Base-by-base conservation (phyloP, 495 filamentous ascomycete genomes). In the Neurospora sublineolata region DNA sequence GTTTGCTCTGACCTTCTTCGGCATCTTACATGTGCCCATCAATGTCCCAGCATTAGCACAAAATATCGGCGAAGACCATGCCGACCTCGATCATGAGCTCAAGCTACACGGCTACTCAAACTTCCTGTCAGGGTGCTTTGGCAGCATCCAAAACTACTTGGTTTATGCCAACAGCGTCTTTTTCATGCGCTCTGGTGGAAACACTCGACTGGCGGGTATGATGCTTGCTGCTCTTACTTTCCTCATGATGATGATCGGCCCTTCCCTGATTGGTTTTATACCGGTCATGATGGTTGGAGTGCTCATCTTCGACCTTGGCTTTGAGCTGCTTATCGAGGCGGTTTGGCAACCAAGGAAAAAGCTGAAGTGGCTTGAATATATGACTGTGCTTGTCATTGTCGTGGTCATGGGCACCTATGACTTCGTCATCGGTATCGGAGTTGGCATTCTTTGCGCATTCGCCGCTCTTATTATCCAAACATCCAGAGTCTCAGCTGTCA, bases 1-100 rank as follows among this genome's bases (percentile, higher is more conserved):
- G 94, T 91, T 98, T 79, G 95, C 96, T 3, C 82, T 99, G 71
- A 97, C 96, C 0, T 98, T 99, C 84, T 99, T 99, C 78, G 94
- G 94, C 52, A 89, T 99, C 60, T 87, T 99, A 14, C 96, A 99
- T 78, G 95, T 98, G 9, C 96, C 95, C 1, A 99, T 99, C 81
- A 98, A 99, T 79, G 93, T 98, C 20, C 95, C 95, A 7, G 94
- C 95, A 3, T 79, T 99, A 20, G 95, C 91, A 1, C 90, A 97
- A 46, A 93, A 92, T 7, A 92, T 90, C 6, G 92, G 93, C 68
- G 93, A 97, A 78, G 95, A 99, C 77, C 90, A 97, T 77, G 83
- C 97, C 30, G 88, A 95, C 78, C 88, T 98, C 42, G 91, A 99
- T 75, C 88, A 93, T 71, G 95, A 99, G 79, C 88, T 99, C 11